phyloP scores from a whole-genome alignment of 1,284 basidiomycete genomes.

The Sanghuangporus sanghuang region DNA sequence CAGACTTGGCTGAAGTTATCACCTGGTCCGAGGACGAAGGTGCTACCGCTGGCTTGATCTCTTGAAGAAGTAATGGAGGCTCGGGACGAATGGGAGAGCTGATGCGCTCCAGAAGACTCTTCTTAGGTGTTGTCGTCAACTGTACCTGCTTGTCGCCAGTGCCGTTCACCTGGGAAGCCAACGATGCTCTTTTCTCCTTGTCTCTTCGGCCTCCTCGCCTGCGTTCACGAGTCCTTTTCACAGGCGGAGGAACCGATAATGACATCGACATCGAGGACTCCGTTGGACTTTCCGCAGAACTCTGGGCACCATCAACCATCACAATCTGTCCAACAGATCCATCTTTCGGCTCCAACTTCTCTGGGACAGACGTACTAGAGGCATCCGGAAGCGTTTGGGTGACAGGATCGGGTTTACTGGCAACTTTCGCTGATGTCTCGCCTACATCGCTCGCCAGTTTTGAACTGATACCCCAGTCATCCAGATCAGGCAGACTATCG shows the following conservation, averaged over 20 bases:
- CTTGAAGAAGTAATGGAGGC: neutral
- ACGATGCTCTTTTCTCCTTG: slow-evolving; percentile 2
- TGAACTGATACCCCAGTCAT: slow-evolving; percentile 72
- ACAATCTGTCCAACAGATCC: neutral
- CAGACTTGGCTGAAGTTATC: neutral
- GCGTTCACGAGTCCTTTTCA: slow-evolving; percentile 8
- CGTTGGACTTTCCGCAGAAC: neutral
- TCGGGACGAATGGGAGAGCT: slow-evolving; percentile 11
- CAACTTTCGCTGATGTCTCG: neutral
- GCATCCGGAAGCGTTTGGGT: neutral
- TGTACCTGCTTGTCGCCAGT: neutral
- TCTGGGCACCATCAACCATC: neutral
- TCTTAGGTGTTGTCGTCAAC: slow-evolving; percentile 3
- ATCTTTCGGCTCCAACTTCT: neutral
- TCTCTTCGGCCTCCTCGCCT: slow-evolving; percentile 12
- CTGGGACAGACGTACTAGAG: neutral
- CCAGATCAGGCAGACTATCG: slow-evolving; percentile 71
- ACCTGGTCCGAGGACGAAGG: neutral
- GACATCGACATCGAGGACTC: neutral
- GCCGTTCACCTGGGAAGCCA: slow-evolving; percentile 1
- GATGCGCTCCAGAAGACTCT: slow-evolving; percentile 15
- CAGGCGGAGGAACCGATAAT: neutral
- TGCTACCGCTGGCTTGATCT: neutral
- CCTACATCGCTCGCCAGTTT: slow-evolving; percentile 10
- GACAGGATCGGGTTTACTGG: neutral